A percentile compares a stretch with the other conserved stretches of the same genome.
Evolutionary conservation across 1,139 yeast genomes (phyloP).

Genomic region (Suhomyces choctaworum): DNA sequence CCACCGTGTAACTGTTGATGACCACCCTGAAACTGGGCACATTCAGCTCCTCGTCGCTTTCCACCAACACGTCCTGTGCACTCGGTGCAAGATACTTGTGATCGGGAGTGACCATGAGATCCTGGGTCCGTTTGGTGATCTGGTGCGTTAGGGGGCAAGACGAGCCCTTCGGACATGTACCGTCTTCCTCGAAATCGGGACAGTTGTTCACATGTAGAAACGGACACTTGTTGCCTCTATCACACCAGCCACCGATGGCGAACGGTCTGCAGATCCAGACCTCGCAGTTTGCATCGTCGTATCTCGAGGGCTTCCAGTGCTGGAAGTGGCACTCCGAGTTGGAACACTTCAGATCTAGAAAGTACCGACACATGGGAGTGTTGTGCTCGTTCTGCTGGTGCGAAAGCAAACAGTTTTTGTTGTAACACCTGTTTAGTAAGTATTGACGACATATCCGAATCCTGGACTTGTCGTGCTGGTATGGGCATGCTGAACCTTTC

Average conservation of each 20-base stretch:
- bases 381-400: constrained; percentile 63
- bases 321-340: constrained; percentile 56
- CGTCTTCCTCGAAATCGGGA: constrained; percentile 68
- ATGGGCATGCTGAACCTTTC: constrained; percentile 54
- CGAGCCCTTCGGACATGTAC: constrained; percentile 53
- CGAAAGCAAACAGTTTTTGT: constrained; percentile 50
- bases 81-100: constrained; percentile 20
- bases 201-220: constrained; percentile 62
- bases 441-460: constrained; percentile 57
- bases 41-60: constrained; percentile 18
- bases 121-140: constrained; percentile 31
- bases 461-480: constrained; percentile 51
- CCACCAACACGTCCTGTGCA: constrained; percentile 35
- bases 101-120: constrained; percentile 24
- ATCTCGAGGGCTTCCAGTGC: constrained; percentile 36
- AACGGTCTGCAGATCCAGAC: constrained; percentile 64
- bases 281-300: constrained; percentile 43
- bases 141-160: constrained; percentile 53
- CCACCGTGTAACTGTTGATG: constrained; percentile 40
- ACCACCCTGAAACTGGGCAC: constrained; percentile 13
- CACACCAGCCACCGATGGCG: constrained; percentile 69
- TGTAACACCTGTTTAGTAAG: constrained; percentile 48
- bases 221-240: constrained; percentile 57
- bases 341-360: constrained; percentile 50
- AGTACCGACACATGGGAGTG: constrained; percentile 65